Evolutionary conservation across 2,329 filamentous ascomycete species (phyloP).

Genomic region (Trichoderma sp.): DNA sequence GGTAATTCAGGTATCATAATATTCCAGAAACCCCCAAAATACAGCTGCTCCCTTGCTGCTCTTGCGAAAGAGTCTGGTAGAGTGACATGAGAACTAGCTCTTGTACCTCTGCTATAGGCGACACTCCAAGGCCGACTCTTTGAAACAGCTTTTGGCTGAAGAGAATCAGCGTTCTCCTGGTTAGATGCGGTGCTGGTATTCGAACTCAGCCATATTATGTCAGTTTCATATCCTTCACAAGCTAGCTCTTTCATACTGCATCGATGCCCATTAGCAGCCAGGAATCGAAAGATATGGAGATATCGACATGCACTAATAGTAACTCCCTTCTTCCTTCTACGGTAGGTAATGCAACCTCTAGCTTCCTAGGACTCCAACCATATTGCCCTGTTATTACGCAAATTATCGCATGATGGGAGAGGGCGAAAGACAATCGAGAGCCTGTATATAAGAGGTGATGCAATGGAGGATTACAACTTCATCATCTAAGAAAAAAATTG

Average conservation of each 20-base stretch:
- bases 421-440: background rate
- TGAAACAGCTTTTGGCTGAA: background rate
- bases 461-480: background rate
- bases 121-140: conserved; percentile 6
- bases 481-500: background rate
- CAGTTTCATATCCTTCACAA: conserved; percentile 18
- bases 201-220: conserved; percentile 9
- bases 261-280: background rate
- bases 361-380: conserved; percentile 27
- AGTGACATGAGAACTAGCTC: background rate
- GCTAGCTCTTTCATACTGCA: conserved; percentile 5
- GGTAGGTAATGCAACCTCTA: conserved; percentile 25
- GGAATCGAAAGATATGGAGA: background rate
- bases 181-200: background rate
- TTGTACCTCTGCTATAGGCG: background rate
- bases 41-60: conserved; percentile 15
- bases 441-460: background rate
- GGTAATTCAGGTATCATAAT: conserved; percentile 6
- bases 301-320: conserved; percentile 6
- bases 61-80: background rate
- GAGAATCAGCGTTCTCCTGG: background rate
- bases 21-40: conserved; percentile 12
- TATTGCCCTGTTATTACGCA: background rate
- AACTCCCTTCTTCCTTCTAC: conserved; percentile 26
- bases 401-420: background rate